Base-by-base conservation (phyloP, 495 filamentous ascomycete species). In the Hypoxylon fragiforme region DNA sequence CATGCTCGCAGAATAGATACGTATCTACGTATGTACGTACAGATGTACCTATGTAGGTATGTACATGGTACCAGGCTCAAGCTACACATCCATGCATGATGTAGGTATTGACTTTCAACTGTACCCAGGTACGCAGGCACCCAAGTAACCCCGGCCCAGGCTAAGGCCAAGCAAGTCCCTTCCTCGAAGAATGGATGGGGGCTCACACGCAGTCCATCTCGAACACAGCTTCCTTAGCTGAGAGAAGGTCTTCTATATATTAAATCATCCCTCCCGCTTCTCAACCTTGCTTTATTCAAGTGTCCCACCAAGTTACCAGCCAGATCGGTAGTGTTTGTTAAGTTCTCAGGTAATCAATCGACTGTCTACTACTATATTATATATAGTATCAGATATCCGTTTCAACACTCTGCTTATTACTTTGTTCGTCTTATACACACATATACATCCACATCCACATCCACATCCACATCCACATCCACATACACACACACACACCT, bases 221-320 rank as follows among this genome's bases (percentile, higher is more conserved):
- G 57, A 61, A 51, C 40, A 35, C 57, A 9, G 56, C 45, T 50
- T 57, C 46, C 24, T 54, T 55, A 47, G 40, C 51, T 48, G 52
- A 54, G 53, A 46, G 32, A 24, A 38, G 35, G 28, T 41, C 43
- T 46, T 37, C 21, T 67, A 61, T 64, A 60, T 64, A 57, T 58
- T 63, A 22, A 51, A 24, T 51, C 46, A 55, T 60, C 45, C 62
- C 63, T 58, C 54, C 52, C 51, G 46, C 54, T 21, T 42, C 48
- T 50, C 38, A 30, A 35, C 28, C 16, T 42, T 35, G 30, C 19
- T 38, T 20, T 48, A 18, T 63, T 36, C 44, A 50, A 38, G 39
- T 58, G 41, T 68, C 49, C 62, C 62, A 65, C 49, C 58, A 65
- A 36, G 31, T 54, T n/a, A n/a, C n/a, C n/a, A n/a, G n/a, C n/a